Percentiles rank a stretch among this genome's conserved stretches.
phyloP scores from a whole-genome alignment of 2,329 filamentous ascomycete genomes.

The Boeremia exigua region DNA sequence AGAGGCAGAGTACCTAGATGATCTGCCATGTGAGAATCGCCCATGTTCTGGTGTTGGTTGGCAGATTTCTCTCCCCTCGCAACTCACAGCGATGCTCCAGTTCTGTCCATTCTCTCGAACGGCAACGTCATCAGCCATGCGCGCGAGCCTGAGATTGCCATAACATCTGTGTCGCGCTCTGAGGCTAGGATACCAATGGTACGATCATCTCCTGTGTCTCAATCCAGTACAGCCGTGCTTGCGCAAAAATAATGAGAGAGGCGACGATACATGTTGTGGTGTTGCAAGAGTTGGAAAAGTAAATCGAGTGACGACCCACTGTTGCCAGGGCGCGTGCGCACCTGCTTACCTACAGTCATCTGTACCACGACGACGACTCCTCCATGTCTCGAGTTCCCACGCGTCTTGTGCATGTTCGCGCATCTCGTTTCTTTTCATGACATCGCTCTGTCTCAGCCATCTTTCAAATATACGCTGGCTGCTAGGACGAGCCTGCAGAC shows the following conservation, averaged over 20 bases:
- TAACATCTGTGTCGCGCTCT: not conserved
- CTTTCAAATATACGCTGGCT: not conserved
- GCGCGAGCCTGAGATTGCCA: not conserved
- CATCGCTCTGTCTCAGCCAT: constrained; percentile 1
- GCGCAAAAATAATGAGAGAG: not conserved
- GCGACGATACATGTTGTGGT: not conserved
- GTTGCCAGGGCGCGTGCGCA: constrained; percentile 1
- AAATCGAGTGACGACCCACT: not conserved
- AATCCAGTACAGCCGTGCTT: not conserved
- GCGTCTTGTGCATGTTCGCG: constrained; percentile 4
- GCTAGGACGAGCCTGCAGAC: constrained; percentile 3
- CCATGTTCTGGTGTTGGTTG: too few relatives aligned
- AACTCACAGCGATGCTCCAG: too few relatives aligned
- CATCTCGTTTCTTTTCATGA: constrained; percentile 7
- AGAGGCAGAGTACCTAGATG: too few relatives aligned
- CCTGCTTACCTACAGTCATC: not conserved
- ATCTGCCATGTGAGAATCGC: too few relatives aligned
- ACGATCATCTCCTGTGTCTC: not conserved
- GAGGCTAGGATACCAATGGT: not conserved
- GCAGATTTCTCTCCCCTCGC: too few relatives aligned
- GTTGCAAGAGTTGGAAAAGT: constrained; percentile 15
- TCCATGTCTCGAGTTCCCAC: constrained; percentile 6
- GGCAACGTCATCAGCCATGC: not conserved
- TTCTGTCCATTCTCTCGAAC: too few relatives aligned
- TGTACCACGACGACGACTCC: constrained; percentile 5